Evolutionary conservation across 2,329 filamentous ascomycete genomes (phyloP).

Genomic region (Gnomoniopsis sp.): DNA sequence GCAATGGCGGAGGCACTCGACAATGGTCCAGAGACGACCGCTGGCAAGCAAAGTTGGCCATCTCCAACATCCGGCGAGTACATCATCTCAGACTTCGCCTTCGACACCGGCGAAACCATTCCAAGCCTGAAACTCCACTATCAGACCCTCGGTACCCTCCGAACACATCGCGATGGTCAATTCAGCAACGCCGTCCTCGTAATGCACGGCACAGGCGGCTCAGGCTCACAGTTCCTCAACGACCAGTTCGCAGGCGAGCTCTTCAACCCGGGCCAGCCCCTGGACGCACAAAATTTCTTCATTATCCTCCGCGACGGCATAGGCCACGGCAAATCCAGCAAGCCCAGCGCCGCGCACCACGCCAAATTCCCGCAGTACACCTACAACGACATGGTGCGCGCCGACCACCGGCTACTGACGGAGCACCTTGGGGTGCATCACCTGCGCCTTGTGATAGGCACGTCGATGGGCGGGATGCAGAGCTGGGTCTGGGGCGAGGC

Average conservation of each 20-base stretch:
- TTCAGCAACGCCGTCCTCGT: constrained; percentile 25
- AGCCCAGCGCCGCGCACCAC: constrained; percentile 20
- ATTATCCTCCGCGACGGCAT: constrained; percentile 26
- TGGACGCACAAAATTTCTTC: constrained; percentile 23
- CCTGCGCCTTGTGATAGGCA: constrained; percentile 23
- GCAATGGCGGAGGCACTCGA: constrained; percentile 5
- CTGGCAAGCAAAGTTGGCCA: background rate
- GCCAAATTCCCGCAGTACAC: constrained; percentile 21
- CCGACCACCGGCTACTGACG: constrained; percentile 24
- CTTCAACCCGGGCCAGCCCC: constrained; percentile 23
- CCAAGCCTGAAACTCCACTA: constrained; percentile 14
- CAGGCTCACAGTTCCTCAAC: constrained; percentile 21
- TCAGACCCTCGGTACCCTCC: constrained; percentile 12
- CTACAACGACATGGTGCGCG: constrained; percentile 24
- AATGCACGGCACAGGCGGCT: constrained; percentile 24
- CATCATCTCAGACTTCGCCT: constrained; percentile 4
- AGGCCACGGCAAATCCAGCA: constrained; percentile 25
- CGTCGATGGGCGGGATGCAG: constrained; percentile 26
- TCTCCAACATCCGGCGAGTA: background rate
- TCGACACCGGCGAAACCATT: constrained; percentile 10
- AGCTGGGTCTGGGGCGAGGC: constrained; percentile 22
- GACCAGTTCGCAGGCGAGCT: constrained; percentile 23
- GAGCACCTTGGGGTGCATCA: constrained; percentile 22
- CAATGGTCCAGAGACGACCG: background rate
- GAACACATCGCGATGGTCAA: background rate